Percentiles rank a stretch among this genome's conserved stretches.
Conservation (phyloP, 306 rosid species). For the Psophocarpus tetragonolobus region DNA sequence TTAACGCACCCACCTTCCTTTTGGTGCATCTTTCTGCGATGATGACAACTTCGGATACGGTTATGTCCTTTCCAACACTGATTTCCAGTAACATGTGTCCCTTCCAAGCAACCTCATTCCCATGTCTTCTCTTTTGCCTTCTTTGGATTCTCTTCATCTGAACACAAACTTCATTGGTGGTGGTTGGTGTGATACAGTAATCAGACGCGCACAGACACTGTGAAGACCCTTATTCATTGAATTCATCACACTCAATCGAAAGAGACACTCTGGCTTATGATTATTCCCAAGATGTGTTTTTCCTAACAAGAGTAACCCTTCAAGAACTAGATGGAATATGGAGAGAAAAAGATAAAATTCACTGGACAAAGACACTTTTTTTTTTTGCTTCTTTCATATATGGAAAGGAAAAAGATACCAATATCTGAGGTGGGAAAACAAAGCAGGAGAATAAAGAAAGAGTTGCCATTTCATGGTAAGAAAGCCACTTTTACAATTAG, state of each 20-base stretch:
- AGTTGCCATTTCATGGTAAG: slow-evolving; percentile 44
- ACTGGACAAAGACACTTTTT: slow-evolving; percentile 16
- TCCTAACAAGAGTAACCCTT: slow-evolving; percentile 2
- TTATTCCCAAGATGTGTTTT: slow-evolving; percentile 20
- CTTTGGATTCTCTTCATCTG: slow-evolving; percentile 34
- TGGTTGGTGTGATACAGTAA: slow-evolving; percentile 31
- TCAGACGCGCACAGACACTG: slow-evolving; percentile 2
- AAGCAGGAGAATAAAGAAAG: slow-evolving; percentile 23
- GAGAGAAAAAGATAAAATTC: slow-evolving; percentile 23
- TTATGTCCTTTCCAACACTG: slow-evolving; percentile 32
- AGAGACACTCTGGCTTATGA: neutral
- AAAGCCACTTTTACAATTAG: slow-evolving; percentile 58
- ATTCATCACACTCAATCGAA: slow-evolving; percentile 29
- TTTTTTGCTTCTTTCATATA: slow-evolving; percentile 23
- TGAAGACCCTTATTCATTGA: slow-evolving; percentile 24
- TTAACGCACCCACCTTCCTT: slow-evolving; percentile 38
- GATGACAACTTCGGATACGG: slow-evolving; percentile 38
- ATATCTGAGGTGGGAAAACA: slow-evolving; percentile 3
- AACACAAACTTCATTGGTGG: slow-evolving; percentile 23
- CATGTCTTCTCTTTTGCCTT: slow-evolving; percentile 28
- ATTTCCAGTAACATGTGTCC: slow-evolving; percentile 34
- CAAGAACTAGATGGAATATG: slow-evolving; percentile 25
- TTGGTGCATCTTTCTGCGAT: slow-evolving; percentile 42
- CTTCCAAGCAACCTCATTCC: slow-evolving; percentile 39
- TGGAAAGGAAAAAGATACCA: slow-evolving; percentile 28